These are phyloP conservation scores for Penicillium janthinellum DNA, from an alignment of 2,329 filamentous ascomycete genomes.

Conservation along the genomic window DNA sequence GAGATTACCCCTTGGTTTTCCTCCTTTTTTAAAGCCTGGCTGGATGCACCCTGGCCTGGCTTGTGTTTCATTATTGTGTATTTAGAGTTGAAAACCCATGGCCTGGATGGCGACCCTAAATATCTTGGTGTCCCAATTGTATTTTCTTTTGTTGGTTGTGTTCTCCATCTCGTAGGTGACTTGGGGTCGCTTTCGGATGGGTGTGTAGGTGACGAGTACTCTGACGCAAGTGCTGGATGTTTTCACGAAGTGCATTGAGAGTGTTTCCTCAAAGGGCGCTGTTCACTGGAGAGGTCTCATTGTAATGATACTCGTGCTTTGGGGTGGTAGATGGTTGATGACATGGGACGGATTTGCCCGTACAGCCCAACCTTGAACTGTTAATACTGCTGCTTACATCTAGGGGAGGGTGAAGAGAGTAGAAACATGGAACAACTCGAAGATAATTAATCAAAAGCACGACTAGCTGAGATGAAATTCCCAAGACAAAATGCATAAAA, in stretches of 20 bases:
- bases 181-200: background rate
- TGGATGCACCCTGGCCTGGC: constrained; percentile 27
- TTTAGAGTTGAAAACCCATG: constrained; percentile 45
- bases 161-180: background rate
- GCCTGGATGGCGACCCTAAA: constrained; percentile 36
- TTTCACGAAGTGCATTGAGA: no score
- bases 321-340: no score
- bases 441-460: background rate
- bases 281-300: no score
- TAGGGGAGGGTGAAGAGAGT: background rate
- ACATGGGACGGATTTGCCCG: no score
- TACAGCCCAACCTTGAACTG: no score
- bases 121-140: constrained; percentile 35
- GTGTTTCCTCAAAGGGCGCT: no score
- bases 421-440: background rate
- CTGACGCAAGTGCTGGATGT: no score
- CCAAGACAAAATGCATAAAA: background rate
- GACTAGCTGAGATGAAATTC: background rate
- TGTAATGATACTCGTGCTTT: no score
- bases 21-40: constrained; percentile 30
- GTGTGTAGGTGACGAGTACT: no score
- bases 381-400: background rate
- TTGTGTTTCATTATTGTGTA: constrained; percentile 46
- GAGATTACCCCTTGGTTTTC: constrained; percentile 22
- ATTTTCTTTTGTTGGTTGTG: constrained; percentile 23